A percentile compares a stretch with the other conserved stretches of the same genome.
Conservation (phyloP, 768 basidiomycete species). For the Sarcodon sp. region DNA sequence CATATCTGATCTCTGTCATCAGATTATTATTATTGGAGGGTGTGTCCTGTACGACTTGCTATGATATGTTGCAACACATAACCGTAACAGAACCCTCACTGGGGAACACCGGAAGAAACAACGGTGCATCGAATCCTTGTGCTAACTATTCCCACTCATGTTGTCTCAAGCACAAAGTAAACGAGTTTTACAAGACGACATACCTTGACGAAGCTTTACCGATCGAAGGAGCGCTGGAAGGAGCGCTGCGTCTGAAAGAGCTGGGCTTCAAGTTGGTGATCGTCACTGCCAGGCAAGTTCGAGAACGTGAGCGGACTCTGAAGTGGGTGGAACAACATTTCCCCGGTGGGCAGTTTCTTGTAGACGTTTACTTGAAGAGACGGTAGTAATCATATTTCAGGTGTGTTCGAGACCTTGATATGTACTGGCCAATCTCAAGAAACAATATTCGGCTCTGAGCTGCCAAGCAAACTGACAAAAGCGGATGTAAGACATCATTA, state of each 20-base stretch:
- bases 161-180: conserved; percentile 33
- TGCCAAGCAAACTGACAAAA: conserved; percentile 51
- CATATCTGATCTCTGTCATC: not conserved
- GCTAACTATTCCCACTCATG: not conserved
- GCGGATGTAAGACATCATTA: conserved; percentile 39
- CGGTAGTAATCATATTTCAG: conserved; percentile 12
- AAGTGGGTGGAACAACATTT: conserved; percentile 57
- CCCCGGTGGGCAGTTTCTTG: conserved; percentile 29
- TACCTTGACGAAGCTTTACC: conserved; percentile 33
- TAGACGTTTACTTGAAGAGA: not conserved
- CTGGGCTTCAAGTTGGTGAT: conserved; percentile 62
- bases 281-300: conserved; percentile 58
- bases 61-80: not conserved
- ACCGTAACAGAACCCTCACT: conserved; percentile 31
- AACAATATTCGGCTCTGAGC: conserved; percentile 23
- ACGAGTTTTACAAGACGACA: conserved; percentile 41
- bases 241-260: conserved; percentile 36
- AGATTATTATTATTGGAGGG: conserved; percentile 77
- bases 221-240: conserved; percentile 51
- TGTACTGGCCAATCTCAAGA: conserved; percentile 67
- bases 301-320: conserved; percentile 44
- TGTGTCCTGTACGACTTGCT: conserved; percentile 8
- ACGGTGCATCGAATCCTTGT: not conserved
- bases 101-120: conserved; percentile 50
- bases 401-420: conserved; percentile 43